Conservation (phyloP, 2,329 filamentous ascomycete species). For the Fusarium tupiense region DNA sequence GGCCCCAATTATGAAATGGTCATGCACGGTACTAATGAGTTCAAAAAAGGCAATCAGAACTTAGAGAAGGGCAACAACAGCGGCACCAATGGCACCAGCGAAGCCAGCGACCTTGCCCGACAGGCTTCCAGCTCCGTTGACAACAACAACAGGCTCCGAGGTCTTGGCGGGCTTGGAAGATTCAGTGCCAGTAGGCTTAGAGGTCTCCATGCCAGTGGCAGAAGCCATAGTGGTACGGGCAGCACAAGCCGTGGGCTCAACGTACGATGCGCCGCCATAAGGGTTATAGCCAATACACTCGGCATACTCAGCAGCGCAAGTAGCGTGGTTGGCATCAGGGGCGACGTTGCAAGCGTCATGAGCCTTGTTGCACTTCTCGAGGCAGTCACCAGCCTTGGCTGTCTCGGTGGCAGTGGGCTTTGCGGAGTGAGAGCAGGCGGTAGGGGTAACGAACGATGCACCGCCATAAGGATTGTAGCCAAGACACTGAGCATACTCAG, state of each 20-base stretch:
- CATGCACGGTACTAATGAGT: no score
- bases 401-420: not conserved
- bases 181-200: not conserved
- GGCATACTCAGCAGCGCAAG: slow-evolving; percentile 1
- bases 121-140: slow-evolving; percentile 1
- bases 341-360: not conserved
- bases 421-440: not conserved
- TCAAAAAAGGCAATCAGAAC: not conserved
- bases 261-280: not conserved
- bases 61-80: slow-evolving; percentile 5
- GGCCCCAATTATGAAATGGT: no score
- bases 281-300: slow-evolving; percentile 10
- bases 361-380: not conserved
- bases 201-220: not conserved
- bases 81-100: slow-evolving; percentile 1
- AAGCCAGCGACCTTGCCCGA: not conserved
- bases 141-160: slow-evolving; percentile 1
- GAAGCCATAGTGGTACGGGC: not conserved
- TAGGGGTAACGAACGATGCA: not conserved
- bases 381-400: not conserved
- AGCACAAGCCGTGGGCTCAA: not conserved
- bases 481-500: not conserved
- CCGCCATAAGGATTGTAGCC: slow-evolving; percentile 13
- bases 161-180: not conserved
- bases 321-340: slow-evolving; percentile 8